Evolutionary conservation across 805 yeast species (phyloP).

Genomic region (Metschnikowia vanudenii): DNA sequence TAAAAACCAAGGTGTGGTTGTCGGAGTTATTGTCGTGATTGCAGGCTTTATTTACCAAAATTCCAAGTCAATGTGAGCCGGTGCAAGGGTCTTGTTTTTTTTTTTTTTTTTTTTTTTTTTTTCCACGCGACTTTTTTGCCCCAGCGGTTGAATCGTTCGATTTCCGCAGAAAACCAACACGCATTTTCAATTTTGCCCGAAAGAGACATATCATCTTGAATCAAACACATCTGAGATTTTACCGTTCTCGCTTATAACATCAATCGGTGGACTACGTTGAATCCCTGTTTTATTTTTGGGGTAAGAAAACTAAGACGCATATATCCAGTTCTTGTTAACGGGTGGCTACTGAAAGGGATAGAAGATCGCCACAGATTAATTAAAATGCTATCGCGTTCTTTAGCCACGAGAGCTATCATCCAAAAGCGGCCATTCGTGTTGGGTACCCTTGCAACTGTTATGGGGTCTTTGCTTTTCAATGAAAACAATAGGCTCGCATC

Average conservation of each 20-base stretch:
- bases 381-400: constrained; percentile 10
- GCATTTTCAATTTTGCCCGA: not conserved
- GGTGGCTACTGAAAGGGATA: no score
- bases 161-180: not conserved
- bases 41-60: constrained; percentile 18
- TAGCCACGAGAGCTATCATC: constrained; percentile 1
- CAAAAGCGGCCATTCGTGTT: constrained; percentile 16
- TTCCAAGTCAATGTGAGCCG: constrained; percentile 4
- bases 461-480: constrained; percentile 34
- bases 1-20: constrained; percentile 14
- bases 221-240: not conserved
- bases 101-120: not conserved
- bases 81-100: constrained; percentile 5
- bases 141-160: not conserved
- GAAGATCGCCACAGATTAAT: no score
- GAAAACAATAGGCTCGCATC: constrained; percentile 57
- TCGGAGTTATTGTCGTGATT: constrained; percentile 16
- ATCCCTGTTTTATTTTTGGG: no score
- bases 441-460: constrained; percentile 16
- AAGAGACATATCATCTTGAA: not conserved
- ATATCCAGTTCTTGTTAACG: no score
- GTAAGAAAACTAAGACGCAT: no score
- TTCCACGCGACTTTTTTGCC: not conserved
- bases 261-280: no score
- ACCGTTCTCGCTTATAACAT: not conserved